Base-by-base conservation (phyloP, 2,329 filamentous ascomycete genomes). In the Cytospora piceicola region DNA sequence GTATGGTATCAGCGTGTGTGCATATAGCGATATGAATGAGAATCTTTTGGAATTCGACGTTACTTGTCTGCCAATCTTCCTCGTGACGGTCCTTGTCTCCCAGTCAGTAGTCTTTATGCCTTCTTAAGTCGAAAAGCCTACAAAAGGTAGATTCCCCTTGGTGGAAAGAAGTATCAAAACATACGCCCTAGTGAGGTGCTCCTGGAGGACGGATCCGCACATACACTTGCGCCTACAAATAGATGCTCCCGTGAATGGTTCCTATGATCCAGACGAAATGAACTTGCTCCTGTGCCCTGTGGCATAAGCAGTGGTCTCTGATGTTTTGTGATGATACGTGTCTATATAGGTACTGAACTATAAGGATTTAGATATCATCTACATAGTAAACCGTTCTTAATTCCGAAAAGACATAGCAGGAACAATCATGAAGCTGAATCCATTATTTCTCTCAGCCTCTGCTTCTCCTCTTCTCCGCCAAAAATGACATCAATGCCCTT, bases 401-500 rank as follows among this genome's bases (percentile, higher is more conserved):
- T 14, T 7, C 6, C n/a, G 17, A 6, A 5, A 3, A 20, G 11
- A n/a, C 42, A 4, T 42, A 7, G 17, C 9, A 46, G 42, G 17
- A 22, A 24, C n/a, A 22, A 34, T 12, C 12, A 53, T 57, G 9
- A 63, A 14, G 27, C 61, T 22, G 56, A 52, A 82, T 81, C 84
- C 81, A 87, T 85, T 12, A 85, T 72, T 2, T 74, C 71, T 51
- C 79, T 77, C 63, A 92, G 72, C 63, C 86, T 80, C 53, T 77
- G 71, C 73, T 88, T 90, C 71, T 93, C 89, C 17, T 81, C 77
- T 3, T 88, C 80, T 0, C 83, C 84, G 0, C 83, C 86, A 71
- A 95, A 94, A 32, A 92, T 91, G 2, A 83, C 81, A 22, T 87
- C 82, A 4, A 91, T 83, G 0, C 84, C 84, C 67, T 85, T 83